These are phyloP conservation scores for Nemania abortiva DNA, from an alignment of 2,329 filamentous ascomycete genomes.

Conservation along the genomic window DNA sequence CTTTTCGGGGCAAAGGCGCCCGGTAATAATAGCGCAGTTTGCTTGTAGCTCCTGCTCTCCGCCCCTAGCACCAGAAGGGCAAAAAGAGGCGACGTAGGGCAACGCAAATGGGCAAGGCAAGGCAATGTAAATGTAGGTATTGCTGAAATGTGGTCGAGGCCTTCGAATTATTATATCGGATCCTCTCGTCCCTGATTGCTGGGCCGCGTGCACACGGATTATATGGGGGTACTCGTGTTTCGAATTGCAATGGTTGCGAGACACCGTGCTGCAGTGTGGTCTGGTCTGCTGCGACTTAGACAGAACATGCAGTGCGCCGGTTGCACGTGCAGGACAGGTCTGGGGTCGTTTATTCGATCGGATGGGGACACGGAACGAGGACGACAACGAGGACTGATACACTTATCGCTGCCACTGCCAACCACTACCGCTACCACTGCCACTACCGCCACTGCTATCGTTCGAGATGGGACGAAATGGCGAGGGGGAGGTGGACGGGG, in stretches of 20 bases:
- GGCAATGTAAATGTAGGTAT: slow-evolving; percentile 14
- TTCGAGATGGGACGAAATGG: slow-evolving; percentile 31
- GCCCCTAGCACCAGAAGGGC: neutral
- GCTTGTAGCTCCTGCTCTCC: slow-evolving; percentile 7
- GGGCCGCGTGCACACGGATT: slow-evolving; percentile 24
- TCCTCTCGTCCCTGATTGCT: slow-evolving; percentile 17
- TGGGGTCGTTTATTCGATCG: slow-evolving; percentile 49
- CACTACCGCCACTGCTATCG: neutral
- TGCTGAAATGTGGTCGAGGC: slow-evolving; percentile 24
- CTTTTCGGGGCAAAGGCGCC: slow-evolving; percentile 42
- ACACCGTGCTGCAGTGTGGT: slow-evolving; percentile 28
- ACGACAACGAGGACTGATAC: slow-evolving; percentile 32
- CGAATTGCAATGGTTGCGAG: slow-evolving; percentile 30
- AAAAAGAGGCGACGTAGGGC: slow-evolving; percentile 16
- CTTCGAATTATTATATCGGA: slow-evolving; percentile 27
- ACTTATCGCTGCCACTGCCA: slow-evolving; percentile 9
- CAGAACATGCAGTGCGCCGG: slow-evolving; percentile 47
- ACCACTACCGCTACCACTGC: neutral
- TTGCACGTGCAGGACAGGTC: slow-evolving; percentile 48
- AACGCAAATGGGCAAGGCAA: slow-evolving; percentile 19
- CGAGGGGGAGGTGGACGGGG: slow-evolving; percentile 4
- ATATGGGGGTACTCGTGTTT: slow-evolving; percentile 31
- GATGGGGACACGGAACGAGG: slow-evolving; percentile 44
- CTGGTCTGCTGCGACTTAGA: slow-evolving; percentile 40
- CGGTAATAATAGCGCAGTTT: slow-evolving; percentile 2